Evolutionary conservation across 208 protist species (phyloP).

Genomic region (Trypanosoma cruzi): DNA sequence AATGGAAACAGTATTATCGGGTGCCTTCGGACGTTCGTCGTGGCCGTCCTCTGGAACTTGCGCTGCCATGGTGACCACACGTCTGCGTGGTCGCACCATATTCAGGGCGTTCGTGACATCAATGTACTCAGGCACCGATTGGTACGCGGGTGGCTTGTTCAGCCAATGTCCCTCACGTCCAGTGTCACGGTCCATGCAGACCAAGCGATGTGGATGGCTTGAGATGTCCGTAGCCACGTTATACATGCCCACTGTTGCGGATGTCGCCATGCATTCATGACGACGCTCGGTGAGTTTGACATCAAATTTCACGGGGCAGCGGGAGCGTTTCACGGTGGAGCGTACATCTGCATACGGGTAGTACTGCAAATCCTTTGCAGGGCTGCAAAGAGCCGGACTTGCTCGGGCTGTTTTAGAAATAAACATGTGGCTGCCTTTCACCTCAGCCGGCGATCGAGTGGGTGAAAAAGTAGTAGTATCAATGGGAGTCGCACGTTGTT

Average conservation of each 20-base stretch:
- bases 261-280: constrained; percentile 41
- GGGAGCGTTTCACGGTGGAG: constrained; percentile 52
- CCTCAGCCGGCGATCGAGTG: background rate
- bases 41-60: constrained; percentile 19
- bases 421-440: constrained; percentile 34
- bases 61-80: constrained; percentile 39
- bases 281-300: constrained; percentile 39
- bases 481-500: background rate
- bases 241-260: constrained; percentile 61
- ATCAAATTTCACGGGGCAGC: constrained; percentile 48
- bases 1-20: constrained; percentile 55
- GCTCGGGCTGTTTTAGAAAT: constrained; percentile 49
- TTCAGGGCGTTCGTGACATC: constrained; percentile 55
- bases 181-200: constrained; percentile 59
- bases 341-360: constrained; percentile 79
- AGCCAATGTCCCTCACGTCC: constrained; percentile 60
- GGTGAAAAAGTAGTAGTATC: background rate
- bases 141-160: constrained; percentile 28
- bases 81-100: constrained; percentile 44
- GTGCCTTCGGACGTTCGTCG: constrained; percentile 1
- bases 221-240: constrained; percentile 62
- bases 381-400: constrained; percentile 26
- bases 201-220: constrained; percentile 37
- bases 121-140: constrained; percentile 29
- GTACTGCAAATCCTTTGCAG: constrained; percentile 68